phyloP scores from a whole-genome alignment of 768 basidiomycete species.

The Fibroporia radiculosa region DNA sequence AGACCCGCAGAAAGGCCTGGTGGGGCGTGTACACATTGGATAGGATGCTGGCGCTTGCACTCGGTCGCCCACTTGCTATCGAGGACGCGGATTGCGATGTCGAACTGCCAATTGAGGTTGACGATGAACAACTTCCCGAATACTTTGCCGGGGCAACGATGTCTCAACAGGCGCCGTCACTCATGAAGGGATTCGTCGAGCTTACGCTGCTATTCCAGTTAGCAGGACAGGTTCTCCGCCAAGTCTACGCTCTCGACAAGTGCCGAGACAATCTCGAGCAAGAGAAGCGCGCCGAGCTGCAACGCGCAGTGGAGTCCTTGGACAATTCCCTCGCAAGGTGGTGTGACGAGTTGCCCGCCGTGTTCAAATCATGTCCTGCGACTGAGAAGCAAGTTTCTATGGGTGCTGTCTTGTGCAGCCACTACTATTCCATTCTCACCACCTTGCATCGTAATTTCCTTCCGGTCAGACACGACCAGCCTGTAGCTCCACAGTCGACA shows the following conservation, averaged over 20 bases:
- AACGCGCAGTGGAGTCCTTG: constrained; percentile 67
- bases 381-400: constrained; percentile 80
- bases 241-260: constrained; percentile 76
- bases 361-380: constrained; percentile 66
- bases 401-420: constrained; percentile 80
- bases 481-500: constrained; percentile 62
- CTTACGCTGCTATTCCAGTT: constrained; percentile 78
- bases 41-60: constrained; percentile 85
- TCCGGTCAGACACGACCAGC: constrained; percentile 68
- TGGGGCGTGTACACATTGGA: constrained; percentile 90
- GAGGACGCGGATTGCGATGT: constrained; percentile 90
- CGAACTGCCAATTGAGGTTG: constrained; percentile 74
- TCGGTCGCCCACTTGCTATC: constrained; percentile 82
- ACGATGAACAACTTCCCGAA: constrained; percentile 69
- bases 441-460: constrained; percentile 85
- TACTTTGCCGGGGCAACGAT: constrained; percentile 62
- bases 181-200: constrained; percentile 79
- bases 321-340: constrained; percentile 74
- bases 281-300: constrained; percentile 69
- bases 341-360: constrained; percentile 70
- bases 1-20: constrained; percentile 87
- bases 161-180: constrained; percentile 46
- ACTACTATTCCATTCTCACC: constrained; percentile 83
- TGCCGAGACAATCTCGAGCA: constrained; percentile 68
- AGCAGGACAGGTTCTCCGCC: constrained; percentile 70